These are phyloP conservation scores for Hyaloperonospora arabidopsidis DNA, from an alignment of 352 stramenopile genomes.

Conservation along the genomic window DNA sequence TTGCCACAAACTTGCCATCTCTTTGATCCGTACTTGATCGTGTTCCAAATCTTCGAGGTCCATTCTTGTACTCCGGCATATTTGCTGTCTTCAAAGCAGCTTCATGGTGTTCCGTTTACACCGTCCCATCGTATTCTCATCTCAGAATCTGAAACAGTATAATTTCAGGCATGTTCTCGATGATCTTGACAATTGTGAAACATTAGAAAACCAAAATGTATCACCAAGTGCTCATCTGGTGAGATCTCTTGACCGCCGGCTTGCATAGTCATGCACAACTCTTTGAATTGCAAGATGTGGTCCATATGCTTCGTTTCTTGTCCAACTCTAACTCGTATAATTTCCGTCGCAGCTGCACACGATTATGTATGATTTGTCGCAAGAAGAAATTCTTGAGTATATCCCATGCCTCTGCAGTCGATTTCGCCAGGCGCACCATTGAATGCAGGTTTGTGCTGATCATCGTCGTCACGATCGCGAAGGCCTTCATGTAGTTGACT, in stretches of 20 bases:
- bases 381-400: constrained; percentile 1
- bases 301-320: not conserved
- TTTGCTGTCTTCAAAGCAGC: not conserved
- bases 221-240: too few relatives aligned
- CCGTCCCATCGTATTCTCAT: not conserved
- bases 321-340: not conserved
- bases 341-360: not conserved
- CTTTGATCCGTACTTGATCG: not conserved
- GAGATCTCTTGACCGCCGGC: not conserved
- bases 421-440: not conserved
- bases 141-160: not conserved
- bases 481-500: too few relatives aligned
- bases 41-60: not conserved
- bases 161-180: too few relatives aligned
- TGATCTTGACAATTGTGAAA: too few relatives aligned
- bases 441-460: constrained; percentile 1
- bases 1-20: constrained; percentile 2
- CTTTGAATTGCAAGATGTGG: too few relatives aligned
- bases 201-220: too few relatives aligned
- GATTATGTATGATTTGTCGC: not conserved
- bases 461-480: not conserved
- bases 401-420: not conserved
- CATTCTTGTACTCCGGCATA: not conserved
- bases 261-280: not conserved
- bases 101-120: not conserved